Conservation (phyloP, 257 asterid genomes). For the Fraxinus pennsylvanica region DNA sequence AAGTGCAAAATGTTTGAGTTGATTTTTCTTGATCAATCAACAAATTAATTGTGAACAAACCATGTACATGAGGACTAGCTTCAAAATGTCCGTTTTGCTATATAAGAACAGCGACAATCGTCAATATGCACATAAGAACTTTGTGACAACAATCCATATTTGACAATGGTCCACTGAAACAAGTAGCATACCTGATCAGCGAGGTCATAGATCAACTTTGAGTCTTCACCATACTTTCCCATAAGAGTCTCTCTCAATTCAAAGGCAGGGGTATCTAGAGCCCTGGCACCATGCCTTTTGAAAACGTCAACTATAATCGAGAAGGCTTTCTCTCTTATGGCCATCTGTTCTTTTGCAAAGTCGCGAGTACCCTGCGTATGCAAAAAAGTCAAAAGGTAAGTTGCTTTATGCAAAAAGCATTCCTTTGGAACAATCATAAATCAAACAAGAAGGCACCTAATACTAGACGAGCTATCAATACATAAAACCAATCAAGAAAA, state of each 20-base stretch:
- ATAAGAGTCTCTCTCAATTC: conserved; percentile 96
- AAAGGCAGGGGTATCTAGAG: conserved; percentile 90
- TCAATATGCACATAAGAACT: conserved; percentile 3
- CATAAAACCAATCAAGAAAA: conserved; percentile 3
- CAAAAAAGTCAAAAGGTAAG: conserved; percentile 17
- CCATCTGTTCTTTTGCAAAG: conserved; percentile 91
- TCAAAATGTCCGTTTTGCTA: neutral
- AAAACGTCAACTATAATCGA: conserved; percentile 68
- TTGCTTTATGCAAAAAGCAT: neutral
- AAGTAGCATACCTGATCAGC: conserved; percentile 76
- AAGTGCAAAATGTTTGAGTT: neutral
- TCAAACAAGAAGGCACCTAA: neutral
- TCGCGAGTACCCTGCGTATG: conserved; percentile 84
- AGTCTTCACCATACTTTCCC: conserved; percentile 99
- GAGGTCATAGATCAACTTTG: conserved; percentile 90
- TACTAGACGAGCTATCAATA: neutral
- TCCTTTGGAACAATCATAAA: neutral
- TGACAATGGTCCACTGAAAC: conserved; percentile 17
- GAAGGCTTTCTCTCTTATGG: conserved; percentile 78
- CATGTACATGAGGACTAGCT: neutral
- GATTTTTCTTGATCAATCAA: neutral
- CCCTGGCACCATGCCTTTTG: conserved; percentile 88
- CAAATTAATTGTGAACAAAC: neutral
- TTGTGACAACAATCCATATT: conserved; percentile 1
- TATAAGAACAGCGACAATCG: neutral